These are phyloP conservation scores for Pelargonium myrrhifolium DNA, from an alignment of 441 rosid genomes.

Conservation along the genomic window DNA sequence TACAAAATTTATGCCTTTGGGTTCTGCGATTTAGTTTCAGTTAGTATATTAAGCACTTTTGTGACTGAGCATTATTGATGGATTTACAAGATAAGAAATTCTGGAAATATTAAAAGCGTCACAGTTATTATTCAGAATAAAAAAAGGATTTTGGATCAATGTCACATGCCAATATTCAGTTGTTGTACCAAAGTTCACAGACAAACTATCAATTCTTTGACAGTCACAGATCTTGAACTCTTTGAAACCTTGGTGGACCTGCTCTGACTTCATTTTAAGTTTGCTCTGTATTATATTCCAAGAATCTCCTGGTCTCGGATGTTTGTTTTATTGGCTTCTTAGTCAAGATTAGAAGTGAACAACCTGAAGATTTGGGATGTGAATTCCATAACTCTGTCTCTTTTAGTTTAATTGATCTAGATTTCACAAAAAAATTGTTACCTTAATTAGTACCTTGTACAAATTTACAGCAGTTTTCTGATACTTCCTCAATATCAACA, in stretches of 20 bases:
- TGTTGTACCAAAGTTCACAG: conserved; percentile 5
- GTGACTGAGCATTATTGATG: not conserved
- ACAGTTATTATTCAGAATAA: conserved; percentile 2
- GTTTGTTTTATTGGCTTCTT: conserved; percentile 4
- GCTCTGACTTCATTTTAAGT: not conserved
- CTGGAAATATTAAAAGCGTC: not conserved
- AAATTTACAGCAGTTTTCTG: not conserved
- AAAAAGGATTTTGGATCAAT: conserved; percentile 6
- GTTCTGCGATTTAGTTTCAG: not conserved
- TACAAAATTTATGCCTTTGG: not conserved
- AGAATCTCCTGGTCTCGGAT: conserved; percentile 1
- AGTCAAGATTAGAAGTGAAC: not conserved
- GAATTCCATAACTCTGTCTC: not conserved
- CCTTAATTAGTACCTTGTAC: not conserved
- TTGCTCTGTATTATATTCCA: not conserved
- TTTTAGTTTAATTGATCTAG: not conserved
- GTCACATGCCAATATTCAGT: conserved; percentile 4
- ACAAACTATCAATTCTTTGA: conserved; percentile 6
- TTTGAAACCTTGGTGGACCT: conserved; percentile 13
- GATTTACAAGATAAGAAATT: not conserved
- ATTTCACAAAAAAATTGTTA: not conserved
- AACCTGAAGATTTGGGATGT: not conserved
- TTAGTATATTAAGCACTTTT: not conserved
- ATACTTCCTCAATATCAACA: no score
- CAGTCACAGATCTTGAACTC: conserved; percentile 15